Evolutionary conservation across 495 filamentous ascomycete species (phyloP).

Genomic region (Extremus antarcticus): DNA sequence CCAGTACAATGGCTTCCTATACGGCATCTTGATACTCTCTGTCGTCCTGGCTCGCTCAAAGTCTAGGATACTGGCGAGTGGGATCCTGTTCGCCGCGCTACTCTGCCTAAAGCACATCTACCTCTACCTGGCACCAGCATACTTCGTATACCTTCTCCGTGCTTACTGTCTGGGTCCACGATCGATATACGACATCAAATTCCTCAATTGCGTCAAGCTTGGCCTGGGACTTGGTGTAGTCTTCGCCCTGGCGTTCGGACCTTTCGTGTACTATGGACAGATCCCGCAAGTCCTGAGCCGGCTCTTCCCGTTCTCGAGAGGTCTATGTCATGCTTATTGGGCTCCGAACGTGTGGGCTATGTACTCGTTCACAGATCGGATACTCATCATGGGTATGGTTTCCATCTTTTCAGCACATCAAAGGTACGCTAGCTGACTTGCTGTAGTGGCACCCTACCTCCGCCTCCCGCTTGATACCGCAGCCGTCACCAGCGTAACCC

Average conservation of each 20-base stretch:
- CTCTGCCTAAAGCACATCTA: conserved; percentile 97
- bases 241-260: conserved; percentile 79
- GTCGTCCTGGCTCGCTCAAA: conserved; percentile 68
- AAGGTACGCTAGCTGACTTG: not conserved
- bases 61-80: conserved; percentile 66
- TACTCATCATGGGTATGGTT: conserved; percentile 59
- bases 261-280: conserved; percentile 75
- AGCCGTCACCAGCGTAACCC: conserved; percentile 77
- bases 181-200: conserved; percentile 63
- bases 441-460: conserved; percentile 63
- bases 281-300: conserved; percentile 75
- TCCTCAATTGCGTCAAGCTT: conserved; percentile 71
- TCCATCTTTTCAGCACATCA: not conserved
- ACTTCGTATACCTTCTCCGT: conserved; percentile 84
- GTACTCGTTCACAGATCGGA: conserved; percentile 82
- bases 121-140: conserved; percentile 90
- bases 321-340: conserved; percentile 96
- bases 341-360: conserved; percentile 95
- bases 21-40: conserved; percentile 77
- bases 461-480: conserved; percentile 58
- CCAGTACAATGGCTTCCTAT: conserved; percentile 96
- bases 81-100: conserved; percentile 69
- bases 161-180: conserved; percentile 76
- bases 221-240: conserved; percentile 58
- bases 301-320: conserved; percentile 87